Conservation (phyloP, 345 rosid genomes). For the Brassica incana region DNA sequence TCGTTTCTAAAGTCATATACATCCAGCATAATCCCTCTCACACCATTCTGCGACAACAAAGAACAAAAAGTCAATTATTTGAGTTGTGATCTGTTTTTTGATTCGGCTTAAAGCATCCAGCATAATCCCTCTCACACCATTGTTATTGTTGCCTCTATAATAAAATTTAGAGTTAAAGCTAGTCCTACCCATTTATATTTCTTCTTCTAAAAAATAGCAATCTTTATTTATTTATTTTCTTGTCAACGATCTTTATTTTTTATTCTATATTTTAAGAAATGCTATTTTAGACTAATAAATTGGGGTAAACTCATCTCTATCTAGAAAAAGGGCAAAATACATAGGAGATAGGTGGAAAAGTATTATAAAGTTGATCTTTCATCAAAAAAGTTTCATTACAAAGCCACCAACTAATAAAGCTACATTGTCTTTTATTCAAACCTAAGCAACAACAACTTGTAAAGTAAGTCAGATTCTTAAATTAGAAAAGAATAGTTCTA, state of each 20-base stretch:
- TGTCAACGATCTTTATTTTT: no score
- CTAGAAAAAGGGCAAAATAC: background rate
- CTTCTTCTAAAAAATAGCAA: background rate
- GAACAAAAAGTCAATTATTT: background rate
- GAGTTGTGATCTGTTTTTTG: background rate
- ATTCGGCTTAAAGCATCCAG: background rate
- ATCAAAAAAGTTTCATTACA: background rate
- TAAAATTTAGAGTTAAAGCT: no score
- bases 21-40: constrained; percentile 91
- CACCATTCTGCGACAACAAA: constrained; percentile 68
- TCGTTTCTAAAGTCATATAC: constrained; percentile 79
- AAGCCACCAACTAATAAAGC: constrained; percentile 39
- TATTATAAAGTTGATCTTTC: background rate
- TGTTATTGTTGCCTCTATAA: background rate
- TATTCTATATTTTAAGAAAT: no score
- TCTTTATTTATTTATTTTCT: no score
- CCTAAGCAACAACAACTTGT: constrained; percentile 17
- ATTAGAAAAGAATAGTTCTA: background rate
- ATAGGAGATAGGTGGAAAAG: background rate
- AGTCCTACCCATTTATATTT: no score
- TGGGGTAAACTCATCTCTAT: background rate
- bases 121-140: background rate
- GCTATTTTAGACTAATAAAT: background rate
- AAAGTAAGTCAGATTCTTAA: constrained; percentile 11
- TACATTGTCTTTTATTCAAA: constrained; percentile 31